These are phyloP conservation scores for Solanum phureja DNA, from an alignment of 257 asterid species.

Conservation along the genomic window DNA sequence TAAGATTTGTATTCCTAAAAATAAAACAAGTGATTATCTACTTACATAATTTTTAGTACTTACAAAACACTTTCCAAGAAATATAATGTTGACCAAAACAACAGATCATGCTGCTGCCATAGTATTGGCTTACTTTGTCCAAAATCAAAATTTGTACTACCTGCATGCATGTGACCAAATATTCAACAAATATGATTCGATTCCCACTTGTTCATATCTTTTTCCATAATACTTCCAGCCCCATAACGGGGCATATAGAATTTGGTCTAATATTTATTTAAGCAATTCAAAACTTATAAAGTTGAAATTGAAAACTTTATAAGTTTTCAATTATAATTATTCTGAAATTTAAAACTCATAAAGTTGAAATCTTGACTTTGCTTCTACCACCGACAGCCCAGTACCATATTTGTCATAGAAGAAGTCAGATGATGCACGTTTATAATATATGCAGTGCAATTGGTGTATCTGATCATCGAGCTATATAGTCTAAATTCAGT, in stretches of 20 bases:
- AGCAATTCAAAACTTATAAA: no score
- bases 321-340: neutral
- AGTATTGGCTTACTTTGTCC: neutral
- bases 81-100: neutral
- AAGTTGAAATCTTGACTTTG: neutral
- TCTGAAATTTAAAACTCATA: neutral
- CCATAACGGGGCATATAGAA: no score
- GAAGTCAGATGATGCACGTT: neutral
- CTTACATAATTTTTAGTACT: neutral
- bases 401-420: neutral
- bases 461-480: neutral
- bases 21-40: neutral
- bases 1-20: neutral
- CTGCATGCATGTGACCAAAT: neutral
- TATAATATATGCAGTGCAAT: neutral
- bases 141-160: neutral
- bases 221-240: neutral
- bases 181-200: neutral
- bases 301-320: neutral
- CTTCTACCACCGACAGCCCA: accelerated
- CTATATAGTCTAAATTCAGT: neutral
- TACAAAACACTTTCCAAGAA: neutral
- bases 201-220: neutral
- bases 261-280: no score
- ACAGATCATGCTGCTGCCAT: neutral